Evolutionary conservation across 257 asterid genomes (phyloP).

Genomic region (Jaltomata sinuosa): DNA sequence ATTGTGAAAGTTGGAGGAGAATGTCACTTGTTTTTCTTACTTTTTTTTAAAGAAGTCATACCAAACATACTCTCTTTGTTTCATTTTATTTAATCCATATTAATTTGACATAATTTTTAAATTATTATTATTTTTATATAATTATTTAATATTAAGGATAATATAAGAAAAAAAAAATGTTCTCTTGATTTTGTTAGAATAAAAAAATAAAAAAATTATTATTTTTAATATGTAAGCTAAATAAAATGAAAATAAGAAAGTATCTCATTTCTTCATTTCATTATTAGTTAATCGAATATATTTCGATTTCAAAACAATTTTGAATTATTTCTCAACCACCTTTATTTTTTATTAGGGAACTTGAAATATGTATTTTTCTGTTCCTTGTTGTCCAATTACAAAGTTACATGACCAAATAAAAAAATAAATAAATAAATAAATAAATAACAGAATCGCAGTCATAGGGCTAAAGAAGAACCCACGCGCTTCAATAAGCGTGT

Average conservation of each 20-base stretch:
- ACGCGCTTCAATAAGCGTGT: background rate
- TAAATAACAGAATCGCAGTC: too few species aligned
- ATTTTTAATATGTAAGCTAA: background rate
- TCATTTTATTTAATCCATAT: too few species aligned
- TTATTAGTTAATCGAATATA: background rate
- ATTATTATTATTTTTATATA: background rate
- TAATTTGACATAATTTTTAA: background rate
- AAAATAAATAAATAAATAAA: too few species aligned
- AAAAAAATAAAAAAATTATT: too few species aligned
- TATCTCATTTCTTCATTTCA: background rate
- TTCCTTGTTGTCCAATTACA: too few species aligned
- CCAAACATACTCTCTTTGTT: too few species aligned
- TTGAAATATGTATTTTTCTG: background rate
- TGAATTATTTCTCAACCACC: background rate
- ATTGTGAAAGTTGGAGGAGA: too few species aligned
- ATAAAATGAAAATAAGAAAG: background rate
- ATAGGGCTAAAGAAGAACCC: background rate
- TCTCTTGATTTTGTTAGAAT: too few species aligned
- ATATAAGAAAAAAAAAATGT: background rate
- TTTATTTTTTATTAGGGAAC: background rate
- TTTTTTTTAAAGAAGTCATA: too few species aligned
- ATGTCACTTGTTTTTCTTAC: too few species aligned
- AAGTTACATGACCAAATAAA: too few species aligned
- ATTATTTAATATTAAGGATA: background rate
- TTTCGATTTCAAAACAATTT: background rate